Percentiles rank a stretch among this genome's conserved stretches.
Evolutionary conservation across 495 filamentous ascomycete genomes (phyloP).

Genomic region (Thozetella sp.): DNA sequence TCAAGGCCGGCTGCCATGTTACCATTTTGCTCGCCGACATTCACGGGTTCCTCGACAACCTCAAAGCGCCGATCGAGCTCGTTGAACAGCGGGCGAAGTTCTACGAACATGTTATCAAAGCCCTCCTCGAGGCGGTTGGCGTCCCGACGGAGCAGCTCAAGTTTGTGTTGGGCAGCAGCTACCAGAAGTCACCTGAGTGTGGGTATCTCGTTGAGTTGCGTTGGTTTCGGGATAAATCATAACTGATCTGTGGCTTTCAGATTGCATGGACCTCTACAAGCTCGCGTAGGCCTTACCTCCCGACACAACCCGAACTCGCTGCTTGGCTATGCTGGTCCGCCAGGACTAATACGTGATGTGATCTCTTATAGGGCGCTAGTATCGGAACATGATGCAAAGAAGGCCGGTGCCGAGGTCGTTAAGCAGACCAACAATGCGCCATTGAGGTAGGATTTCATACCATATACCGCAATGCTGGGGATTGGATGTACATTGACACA

Average conservation of each 20-base stretch:
- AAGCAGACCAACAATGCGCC: slow-evolving; percentile 82
- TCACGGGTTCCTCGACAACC: slow-evolving; percentile 79
- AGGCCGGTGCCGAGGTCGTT: slow-evolving; percentile 89
- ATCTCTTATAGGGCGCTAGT: slow-evolving; percentile 58
- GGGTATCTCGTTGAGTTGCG: not conserved
- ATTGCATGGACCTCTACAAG: slow-evolving; percentile 74
- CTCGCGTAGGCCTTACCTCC: slow-evolving; percentile 12
- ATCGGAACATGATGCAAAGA: slow-evolving; percentile 72
- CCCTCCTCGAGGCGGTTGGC: slow-evolving; percentile 68
- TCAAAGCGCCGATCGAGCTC: slow-evolving; percentile 87
- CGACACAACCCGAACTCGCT: not conserved
- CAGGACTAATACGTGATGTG: not conserved
- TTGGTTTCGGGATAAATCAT: not conserved
- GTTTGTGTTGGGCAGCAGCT: slow-evolving; percentile 83
- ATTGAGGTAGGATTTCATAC: slow-evolving; percentile 53
- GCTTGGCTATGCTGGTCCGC: not conserved
- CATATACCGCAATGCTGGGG: not conserved
- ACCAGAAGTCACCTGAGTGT: slow-evolving; percentile 70
- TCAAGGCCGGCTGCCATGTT: slow-evolving; percentile 81
- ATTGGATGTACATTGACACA: not conserved
- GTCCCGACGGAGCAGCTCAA: slow-evolving; percentile 77
- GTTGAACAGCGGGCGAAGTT: slow-evolving; percentile 76
- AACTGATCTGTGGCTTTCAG: not conserved
- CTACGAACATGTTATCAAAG: slow-evolving; percentile 67
- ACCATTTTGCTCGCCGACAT: slow-evolving; percentile 82